Conservation (phyloP, 345 rosid genomes). For the Gossypium thurberi region DNA sequence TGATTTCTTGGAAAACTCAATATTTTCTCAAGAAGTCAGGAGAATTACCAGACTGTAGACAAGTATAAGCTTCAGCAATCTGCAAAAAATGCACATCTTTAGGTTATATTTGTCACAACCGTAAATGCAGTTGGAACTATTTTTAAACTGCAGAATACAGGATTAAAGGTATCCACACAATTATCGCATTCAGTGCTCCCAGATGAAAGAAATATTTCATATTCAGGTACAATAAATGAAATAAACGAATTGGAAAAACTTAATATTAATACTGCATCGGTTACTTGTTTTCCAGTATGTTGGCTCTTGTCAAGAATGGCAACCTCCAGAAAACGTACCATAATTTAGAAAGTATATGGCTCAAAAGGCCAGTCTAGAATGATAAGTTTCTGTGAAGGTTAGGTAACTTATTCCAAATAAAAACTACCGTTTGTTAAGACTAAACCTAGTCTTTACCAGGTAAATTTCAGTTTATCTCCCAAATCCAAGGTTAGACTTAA, state of each 20-base stretch:
- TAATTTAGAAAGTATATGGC: background rate
- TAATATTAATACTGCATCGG: background rate
- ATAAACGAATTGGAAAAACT: background rate
- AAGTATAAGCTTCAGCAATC: conserved; percentile 73
- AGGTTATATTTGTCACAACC: conserved; percentile 1
- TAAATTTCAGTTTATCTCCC: conserved; percentile 1
- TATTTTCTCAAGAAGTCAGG: conserved; percentile 10
- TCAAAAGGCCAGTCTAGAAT: background rate
- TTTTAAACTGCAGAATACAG: background rate
- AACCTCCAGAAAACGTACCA: background rate
- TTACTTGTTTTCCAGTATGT: background rate
- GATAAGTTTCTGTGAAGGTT: background rate
- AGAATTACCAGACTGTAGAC: conserved; percentile 55
- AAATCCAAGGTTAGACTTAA: background rate
- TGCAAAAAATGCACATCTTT: conserved; percentile 29
- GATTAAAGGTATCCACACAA: background rate
- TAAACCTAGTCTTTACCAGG: background rate
- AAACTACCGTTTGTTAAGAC: background rate
- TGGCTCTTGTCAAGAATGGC: background rate
- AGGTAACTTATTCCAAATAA: background rate
- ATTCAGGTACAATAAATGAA: background rate
- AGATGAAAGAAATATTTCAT: background rate
- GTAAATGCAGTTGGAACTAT: background rate
- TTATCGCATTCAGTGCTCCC: background rate
- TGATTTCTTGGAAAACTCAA: background rate